A percentile compares a stretch with the other conserved stretches of the same genome.
Evolutionary conservation across 192 early-diverging fungal species (phyloP).

Genomic region (Linnemannia hyalina): DNA sequence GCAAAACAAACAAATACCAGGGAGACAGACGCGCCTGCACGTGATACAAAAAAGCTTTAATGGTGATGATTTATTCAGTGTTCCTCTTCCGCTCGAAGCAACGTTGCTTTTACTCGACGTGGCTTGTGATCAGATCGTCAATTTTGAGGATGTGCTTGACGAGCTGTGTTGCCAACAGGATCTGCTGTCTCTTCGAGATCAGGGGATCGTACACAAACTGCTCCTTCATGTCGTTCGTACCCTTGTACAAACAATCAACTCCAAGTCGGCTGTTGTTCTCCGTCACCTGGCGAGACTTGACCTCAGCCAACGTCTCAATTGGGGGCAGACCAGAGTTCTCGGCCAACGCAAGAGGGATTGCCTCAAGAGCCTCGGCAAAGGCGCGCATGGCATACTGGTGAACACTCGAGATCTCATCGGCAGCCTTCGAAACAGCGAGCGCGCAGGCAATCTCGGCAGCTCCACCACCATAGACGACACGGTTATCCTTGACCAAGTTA

Average conservation of each 20-base stretch:
- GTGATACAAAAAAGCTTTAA: background rate
- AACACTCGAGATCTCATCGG: conserved; percentile 80
- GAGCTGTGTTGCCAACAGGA: conserved; percentile 96
- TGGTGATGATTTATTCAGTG: background rate
- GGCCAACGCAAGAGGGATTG: conserved; percentile 91
- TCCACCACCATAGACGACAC: conserved; percentile 99
- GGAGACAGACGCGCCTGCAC: too few relatives aligned
- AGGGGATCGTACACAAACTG: conserved; percentile 99
- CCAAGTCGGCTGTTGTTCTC: conserved; percentile 91
- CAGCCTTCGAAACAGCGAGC: conserved; percentile 92
- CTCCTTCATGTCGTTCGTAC: conserved; percentile 97
- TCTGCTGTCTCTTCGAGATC: conserved; percentile 99
- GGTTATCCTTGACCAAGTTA: conserved; percentile 96
- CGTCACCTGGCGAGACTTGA: conserved; percentile 94
- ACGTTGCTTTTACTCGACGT: conserved; percentile 19
- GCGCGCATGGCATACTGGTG: conserved; percentile 99
- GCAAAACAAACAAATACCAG: too few relatives aligned
- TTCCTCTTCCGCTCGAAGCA: background rate
- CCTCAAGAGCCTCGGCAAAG: conserved; percentile 97
- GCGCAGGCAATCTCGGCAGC: conserved; percentile 97
- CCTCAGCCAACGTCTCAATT: conserved; percentile 95
- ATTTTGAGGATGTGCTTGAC: conserved; percentile 99
- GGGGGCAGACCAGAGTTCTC: conserved; percentile 98
- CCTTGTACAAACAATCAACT: conserved; percentile 95
- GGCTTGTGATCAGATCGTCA: conserved; percentile 77